phyloP scores from a whole-genome alignment of 495 filamentous ascomycete species.

The Alectoria sarmentosa region DNA sequence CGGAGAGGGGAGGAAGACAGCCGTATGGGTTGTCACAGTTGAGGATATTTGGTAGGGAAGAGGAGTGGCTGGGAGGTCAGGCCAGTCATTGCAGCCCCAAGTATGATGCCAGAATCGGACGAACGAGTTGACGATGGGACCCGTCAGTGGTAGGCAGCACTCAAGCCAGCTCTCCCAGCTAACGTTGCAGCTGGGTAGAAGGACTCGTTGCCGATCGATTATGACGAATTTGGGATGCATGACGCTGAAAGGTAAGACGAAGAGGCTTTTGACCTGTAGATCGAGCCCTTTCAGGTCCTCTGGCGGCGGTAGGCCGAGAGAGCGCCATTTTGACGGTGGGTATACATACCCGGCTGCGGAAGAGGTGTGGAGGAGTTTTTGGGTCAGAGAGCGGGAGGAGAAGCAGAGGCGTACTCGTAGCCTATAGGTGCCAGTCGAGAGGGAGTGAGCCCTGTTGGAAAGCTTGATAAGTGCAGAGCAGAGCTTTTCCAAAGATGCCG shows the following conservation, averaged over 20 bases:
- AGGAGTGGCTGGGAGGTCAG: slow-evolving; percentile 1
- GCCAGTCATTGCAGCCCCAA: slow-evolving; percentile 40
- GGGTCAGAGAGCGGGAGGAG: slow-evolving; percentile 56
- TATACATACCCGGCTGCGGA: slow-evolving; percentile 50
- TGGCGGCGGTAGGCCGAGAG: slow-evolving; percentile 51
- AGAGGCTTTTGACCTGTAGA: slow-evolving; percentile 59
- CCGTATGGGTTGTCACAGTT: slow-evolving; percentile 22
- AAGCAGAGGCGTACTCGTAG: slow-evolving; percentile 54
- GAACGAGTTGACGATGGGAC: slow-evolving; percentile 47
- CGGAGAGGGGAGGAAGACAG: slow-evolving; percentile 60
- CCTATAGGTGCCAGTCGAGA: slow-evolving; percentile 25
- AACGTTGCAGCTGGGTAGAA: slow-evolving; percentile 65
- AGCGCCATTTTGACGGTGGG: slow-evolving; percentile 46
- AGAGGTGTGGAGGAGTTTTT: slow-evolving; percentile 62
- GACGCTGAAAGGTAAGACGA: slow-evolving; percentile 65
- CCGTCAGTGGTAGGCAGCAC: slow-evolving; percentile 54
- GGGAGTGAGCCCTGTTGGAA: slow-evolving; percentile 33
- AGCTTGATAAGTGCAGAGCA: slow-evolving; percentile 43
- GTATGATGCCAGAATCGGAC: slow-evolving; percentile 51
- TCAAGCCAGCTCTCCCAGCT: slow-evolving; percentile 75
- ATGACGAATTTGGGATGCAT: slow-evolving; percentile 74
- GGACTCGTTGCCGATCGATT: slow-evolving; percentile 53
- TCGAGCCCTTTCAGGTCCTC: slow-evolving; percentile 50
- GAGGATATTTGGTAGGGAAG: background rate
- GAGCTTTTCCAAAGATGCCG: slow-evolving; percentile 44